These are phyloP conservation scores for Galeopsis tetrahit DNA, from an alignment of 257 asterid species.

Conservation along the genomic window DNA sequence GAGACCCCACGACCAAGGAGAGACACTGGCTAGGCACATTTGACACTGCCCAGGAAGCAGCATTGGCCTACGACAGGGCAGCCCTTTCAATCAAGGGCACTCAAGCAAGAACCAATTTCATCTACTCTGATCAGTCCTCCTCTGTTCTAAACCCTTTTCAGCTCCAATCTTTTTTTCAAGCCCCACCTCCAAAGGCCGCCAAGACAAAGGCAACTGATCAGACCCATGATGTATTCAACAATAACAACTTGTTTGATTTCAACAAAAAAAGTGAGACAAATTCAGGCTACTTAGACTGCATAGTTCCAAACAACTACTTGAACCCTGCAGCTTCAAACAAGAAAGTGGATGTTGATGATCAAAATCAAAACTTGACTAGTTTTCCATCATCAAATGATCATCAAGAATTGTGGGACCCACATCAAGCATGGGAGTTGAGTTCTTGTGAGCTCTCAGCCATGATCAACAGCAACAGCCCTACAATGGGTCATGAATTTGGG, in stretches of 20 bases:
- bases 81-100: constrained; percentile 90
- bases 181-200: no score
- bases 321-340: constrained; percentile 48
- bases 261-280: constrained; percentile 41
- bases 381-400: constrained; percentile 30
- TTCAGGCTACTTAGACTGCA: constrained; percentile 90
- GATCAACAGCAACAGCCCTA: constrained; percentile 41
- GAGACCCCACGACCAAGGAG: constrained; percentile 93
- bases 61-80: constrained; percentile 93
- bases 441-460: constrained; percentile 74
- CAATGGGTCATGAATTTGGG: background rate
- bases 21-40: constrained; percentile 96
- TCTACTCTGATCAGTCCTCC: constrained; percentile 56
- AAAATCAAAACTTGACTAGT: background rate
- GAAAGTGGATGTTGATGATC: background rate
- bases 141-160: constrained; percentile 50
- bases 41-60: constrained; percentile 98
- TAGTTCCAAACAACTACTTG: constrained; percentile 78
- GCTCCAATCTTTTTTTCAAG: constrained; percentile 32
- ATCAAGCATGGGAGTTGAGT: constrained; percentile 55
- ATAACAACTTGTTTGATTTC: constrained; percentile 37
- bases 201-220: no score
- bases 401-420: constrained; percentile 44
- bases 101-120: constrained; percentile 86
- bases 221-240: no score